A percentile compares a stretch with the other conserved stretches of the same genome.
phyloP scores from a whole-genome alignment of 768 basidiomycete genomes.

The Rhodosporidiobolus sp. region DNA sequence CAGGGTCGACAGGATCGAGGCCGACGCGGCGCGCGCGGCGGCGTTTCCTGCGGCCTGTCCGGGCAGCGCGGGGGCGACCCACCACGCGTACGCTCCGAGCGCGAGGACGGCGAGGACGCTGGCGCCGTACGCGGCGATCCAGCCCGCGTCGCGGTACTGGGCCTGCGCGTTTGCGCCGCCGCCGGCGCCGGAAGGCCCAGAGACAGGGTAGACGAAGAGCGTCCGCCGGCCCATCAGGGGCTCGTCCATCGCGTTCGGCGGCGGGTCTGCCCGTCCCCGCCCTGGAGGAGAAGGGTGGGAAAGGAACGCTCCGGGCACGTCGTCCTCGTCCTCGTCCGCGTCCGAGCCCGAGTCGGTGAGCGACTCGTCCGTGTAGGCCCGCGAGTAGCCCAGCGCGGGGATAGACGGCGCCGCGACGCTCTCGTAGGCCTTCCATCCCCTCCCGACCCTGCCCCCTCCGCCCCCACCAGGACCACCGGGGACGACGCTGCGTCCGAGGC shows the following conservation, averaged over 20 bases:
- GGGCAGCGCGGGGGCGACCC: background rate
- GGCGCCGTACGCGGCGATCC: constrained; percentile 35
- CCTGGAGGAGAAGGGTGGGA: background rate
- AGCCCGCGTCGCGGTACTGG: constrained; percentile 22
- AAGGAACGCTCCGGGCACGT: constrained; percentile 26
- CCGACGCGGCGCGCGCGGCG: too few relatives aligned
- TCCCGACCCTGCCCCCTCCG: background rate
- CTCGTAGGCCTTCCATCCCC: constrained; percentile 38
- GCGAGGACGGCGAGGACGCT: background rate
- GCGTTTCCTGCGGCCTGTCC: background rate
- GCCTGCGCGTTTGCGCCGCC: background rate
- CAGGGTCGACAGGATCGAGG: constrained; percentile 20
- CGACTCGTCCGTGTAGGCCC: too few relatives aligned
- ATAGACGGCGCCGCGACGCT: constrained; percentile 6
- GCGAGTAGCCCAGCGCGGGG: too few relatives aligned
- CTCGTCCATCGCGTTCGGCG: constrained; percentile 14
- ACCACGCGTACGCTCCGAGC: constrained; percentile 15
- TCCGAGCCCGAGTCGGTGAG: background rate
- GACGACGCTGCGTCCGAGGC: background rate
- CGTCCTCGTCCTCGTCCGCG: constrained; percentile 21
- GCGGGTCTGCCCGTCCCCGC: background rate
- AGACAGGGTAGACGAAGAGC: constrained; percentile 29
- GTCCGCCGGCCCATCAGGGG: constrained; percentile 15
- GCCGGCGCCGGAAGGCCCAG: background rate
- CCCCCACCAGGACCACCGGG: too few relatives aligned